These are phyloP conservation scores for Rhexocercosporidium sp. DNA, from an alignment of 2,329 filamentous ascomycete species.

Conservation along the genomic window DNA sequence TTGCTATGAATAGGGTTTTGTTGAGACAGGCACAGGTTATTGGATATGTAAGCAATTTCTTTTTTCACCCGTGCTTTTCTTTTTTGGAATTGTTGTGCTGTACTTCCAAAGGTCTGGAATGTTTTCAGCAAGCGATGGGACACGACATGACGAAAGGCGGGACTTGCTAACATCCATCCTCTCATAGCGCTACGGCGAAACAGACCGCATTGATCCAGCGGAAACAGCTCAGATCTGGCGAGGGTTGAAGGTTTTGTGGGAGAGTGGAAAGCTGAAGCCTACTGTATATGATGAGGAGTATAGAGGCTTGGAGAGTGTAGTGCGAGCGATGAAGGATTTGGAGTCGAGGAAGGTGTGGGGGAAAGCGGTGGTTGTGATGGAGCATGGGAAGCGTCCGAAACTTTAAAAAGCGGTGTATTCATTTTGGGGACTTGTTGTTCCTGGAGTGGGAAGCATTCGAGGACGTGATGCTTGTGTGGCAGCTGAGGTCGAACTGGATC, in stretches of 20 bases:
- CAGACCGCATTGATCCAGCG: constrained; percentile 53
- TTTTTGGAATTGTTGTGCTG: too few species aligned
- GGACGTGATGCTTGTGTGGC: background rate
- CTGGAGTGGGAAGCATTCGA: too few species aligned
- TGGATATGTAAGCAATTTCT: constrained; percentile 52
- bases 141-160: too few species aligned
- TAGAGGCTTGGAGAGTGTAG: constrained; percentile 54
- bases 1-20: constrained; percentile 59
- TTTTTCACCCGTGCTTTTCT: background rate
- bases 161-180: background rate
- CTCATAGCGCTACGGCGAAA: constrained; percentile 60
- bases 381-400: constrained; percentile 13
- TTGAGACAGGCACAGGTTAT: constrained; percentile 58
- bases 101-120: too few species aligned
- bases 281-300: constrained; percentile 56
- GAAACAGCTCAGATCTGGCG: constrained; percentile 56
- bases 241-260: constrained; percentile 54
- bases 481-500: background rate
- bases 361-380: constrained; percentile 58
- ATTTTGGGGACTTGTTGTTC: too few species aligned
- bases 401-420: background rate
- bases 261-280: constrained; percentile 53
- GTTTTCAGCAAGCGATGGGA: too few species aligned
- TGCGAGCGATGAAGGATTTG: constrained; percentile 56
- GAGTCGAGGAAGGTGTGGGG: constrained; percentile 56